Evolutionary conservation across 352 stramenopile species (phyloP).

Genomic region (Pythium brachiatum): DNA sequence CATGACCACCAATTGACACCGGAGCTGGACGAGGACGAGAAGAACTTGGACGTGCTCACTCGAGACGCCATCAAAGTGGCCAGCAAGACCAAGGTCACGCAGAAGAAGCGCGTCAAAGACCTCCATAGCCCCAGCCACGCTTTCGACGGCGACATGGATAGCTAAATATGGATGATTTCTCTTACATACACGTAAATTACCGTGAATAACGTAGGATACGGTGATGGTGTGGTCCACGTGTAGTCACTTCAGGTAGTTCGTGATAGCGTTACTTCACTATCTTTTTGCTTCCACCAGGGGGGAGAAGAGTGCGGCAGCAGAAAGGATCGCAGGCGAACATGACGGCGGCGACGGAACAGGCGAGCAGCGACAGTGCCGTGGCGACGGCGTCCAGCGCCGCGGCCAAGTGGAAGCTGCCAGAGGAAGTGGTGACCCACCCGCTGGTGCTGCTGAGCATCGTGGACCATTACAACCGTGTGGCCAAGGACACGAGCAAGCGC

Average conservation of each 20-base stretch:
- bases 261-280: slow-evolving; percentile 28
- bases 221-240: slow-evolving; percentile 11
- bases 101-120: slow-evolving; percentile 46
- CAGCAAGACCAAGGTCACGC: slow-evolving; percentile 50
- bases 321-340: slow-evolving; percentile 22
- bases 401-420: slow-evolving; percentile 56
- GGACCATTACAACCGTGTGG: slow-evolving; percentile 99
- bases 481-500: slow-evolving; percentile 97
- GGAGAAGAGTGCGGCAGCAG: slow-evolving; percentile 2
- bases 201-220: background rate
- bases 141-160: slow-evolving; percentile 9
- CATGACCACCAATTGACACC: slow-evolving; percentile 19
- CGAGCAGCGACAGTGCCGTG: slow-evolving; percentile 3
- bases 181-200: background rate
- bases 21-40: slow-evolving; percentile 37
- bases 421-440: slow-evolving; percentile 97
- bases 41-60: slow-evolving; percentile 42
- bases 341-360: slow-evolving; percentile 11
- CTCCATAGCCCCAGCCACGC: background rate
- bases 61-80: slow-evolving; percentile 67
- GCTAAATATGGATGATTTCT: background rate
- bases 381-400: slow-evolving; percentile 1
- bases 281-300: slow-evolving; percentile 18
- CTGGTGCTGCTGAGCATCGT: slow-evolving; percentile 98
- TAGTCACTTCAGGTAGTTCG: slow-evolving; percentile 10